phyloP scores from a whole-genome alignment of 2,329 filamentous ascomycete species.

The Trichoderma citrinoviride region DNA sequence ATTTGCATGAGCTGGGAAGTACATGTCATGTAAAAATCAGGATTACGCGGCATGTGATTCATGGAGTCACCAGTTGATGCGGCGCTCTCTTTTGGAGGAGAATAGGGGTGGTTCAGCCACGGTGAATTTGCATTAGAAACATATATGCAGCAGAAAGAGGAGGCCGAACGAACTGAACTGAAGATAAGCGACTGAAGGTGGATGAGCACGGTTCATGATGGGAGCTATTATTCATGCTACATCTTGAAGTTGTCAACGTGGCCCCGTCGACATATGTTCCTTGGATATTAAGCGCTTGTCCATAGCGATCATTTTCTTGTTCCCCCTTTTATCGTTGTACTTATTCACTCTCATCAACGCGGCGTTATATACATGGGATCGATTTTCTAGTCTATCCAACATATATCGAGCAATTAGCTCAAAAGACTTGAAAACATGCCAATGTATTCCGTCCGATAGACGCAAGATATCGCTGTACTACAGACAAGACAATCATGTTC shows the following conservation, averaged over 20 bases:
- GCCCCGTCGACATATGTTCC: constrained; percentile 6
- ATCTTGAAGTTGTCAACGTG: neutral
- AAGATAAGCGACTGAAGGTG: neutral
- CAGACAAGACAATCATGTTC: neutral
- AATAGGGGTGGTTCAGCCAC: neutral
- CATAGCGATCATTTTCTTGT: constrained; percentile 1
- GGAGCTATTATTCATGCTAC: neutral
- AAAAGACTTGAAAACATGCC: neutral
- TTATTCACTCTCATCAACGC: constrained; percentile 7
- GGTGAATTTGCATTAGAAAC: neutral
- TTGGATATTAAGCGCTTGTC: constrained; percentile 17
- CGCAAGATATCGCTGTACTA: too few species aligned
- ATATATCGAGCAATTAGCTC: neutral
- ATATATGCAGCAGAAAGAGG: neutral
- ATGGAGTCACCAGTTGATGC: neutral
- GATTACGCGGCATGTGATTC: neutral
- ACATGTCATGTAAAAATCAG: neutral
- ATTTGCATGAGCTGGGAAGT: neutral
- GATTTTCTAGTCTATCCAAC: constrained; percentile 2
- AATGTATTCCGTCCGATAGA: neutral
- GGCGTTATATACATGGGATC: constrained; percentile 4
- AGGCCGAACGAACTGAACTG: neutral
- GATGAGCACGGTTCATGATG: too few species aligned
- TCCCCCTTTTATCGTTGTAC: neutral
- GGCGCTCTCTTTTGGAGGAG: neutral